A percentile compares a stretch with the other conserved stretches of the same genome.
These are phyloP conservation scores for Aegilops tauschii DNA, from an alignment of 176 grass and related monocot species.

Conservation along the genomic window DNA sequence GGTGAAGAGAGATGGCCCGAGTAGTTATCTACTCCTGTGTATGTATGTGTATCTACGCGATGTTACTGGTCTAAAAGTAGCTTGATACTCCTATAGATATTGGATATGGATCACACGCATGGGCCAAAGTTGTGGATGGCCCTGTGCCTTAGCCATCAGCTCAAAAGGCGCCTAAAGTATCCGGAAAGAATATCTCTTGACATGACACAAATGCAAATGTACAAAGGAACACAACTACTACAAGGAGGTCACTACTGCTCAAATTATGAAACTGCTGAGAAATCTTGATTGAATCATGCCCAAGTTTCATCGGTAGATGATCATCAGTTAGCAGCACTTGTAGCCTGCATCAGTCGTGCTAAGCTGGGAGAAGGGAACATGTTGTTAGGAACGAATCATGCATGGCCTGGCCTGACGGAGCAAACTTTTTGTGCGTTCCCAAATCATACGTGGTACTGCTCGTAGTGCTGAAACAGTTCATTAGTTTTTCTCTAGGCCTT, in stretches of 20 bases:
- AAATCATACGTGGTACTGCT: neutral
- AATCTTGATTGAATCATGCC: neutral
- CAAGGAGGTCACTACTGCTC: neutral
- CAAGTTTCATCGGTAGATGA: neutral
- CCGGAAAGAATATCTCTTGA: neutral
- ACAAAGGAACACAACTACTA: neutral
- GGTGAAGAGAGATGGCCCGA: neutral
- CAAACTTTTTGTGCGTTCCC: neutral
- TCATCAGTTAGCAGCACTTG: neutral
- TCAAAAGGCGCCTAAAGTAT: slow-evolving; percentile 19
- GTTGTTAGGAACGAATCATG: neutral
- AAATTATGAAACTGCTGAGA: neutral
- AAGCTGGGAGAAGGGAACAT: neutral
- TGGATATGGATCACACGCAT: slow-evolving; percentile 34
- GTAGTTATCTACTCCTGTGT: neutral
- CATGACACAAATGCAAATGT: slow-evolving; percentile 17
- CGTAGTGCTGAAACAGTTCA: neutral
- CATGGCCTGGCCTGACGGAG: neutral
- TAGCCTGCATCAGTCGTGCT: neutral
- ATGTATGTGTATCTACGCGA: neutral
- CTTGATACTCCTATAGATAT: neutral
- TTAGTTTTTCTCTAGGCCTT: neutral
- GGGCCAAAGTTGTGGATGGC: slow-evolving; percentile 24
- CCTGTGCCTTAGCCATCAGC: slow-evolving; percentile 16
- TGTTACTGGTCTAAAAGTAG: slow-evolving; percentile 12